Percentiles rank a stretch among this genome's conserved stretches.
These are phyloP conservation scores for Aurifilum marmelostoma DNA, from an alignment of 2,329 filamentous ascomycete species.

Conservation along the genomic window DNA sequence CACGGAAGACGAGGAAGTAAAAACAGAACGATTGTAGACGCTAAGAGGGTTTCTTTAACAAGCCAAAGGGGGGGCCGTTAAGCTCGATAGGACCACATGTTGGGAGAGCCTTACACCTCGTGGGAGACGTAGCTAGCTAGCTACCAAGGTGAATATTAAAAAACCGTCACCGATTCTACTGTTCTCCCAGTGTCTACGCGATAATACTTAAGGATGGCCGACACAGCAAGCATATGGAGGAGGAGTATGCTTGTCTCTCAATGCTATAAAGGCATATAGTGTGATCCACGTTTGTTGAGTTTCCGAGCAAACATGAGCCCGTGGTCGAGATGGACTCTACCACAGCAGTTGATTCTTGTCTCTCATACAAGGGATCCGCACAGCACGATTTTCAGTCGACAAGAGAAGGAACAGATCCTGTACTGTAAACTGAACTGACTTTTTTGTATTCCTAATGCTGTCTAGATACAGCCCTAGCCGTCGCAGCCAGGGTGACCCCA, in stretches of 20 bases:
- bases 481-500: neutral
- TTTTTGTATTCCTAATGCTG: constrained; percentile 27
- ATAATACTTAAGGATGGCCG: neutral
- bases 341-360: neutral
- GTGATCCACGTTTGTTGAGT: neutral
- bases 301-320: neutral
- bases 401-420: neutral
- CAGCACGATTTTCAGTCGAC: neutral
- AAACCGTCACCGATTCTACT: neutral
- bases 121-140: neutral
- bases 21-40: constrained; percentile 5
- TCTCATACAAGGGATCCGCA: neutral
- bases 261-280: neutral
- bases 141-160: neutral
- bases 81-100: neutral
- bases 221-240: neutral
- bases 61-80: neutral
- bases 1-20: constrained; percentile 80
- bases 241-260: neutral
- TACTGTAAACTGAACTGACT: constrained; percentile 17
- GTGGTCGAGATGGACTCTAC: neutral
- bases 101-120: neutral
- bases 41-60: neutral
- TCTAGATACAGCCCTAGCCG: constrained; percentile 9
- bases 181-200: neutral